Evolutionary conservation across 2,329 filamentous ascomycete species (phyloP).

Genomic region (Trichoderma hamatum): DNA sequence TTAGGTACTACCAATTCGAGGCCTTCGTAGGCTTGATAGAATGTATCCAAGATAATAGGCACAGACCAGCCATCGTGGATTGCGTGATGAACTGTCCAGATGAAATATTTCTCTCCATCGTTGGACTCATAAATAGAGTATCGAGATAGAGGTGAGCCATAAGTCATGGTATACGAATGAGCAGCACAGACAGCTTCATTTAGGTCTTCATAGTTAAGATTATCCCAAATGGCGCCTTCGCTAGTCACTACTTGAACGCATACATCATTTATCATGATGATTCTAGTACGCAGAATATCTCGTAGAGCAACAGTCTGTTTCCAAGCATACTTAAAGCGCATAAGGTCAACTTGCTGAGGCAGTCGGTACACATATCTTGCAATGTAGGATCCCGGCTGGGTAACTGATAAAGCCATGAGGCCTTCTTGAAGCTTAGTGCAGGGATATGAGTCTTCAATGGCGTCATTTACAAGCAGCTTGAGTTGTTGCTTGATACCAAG

Average conservation of each 20-base stretch:
- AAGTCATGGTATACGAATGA: slow-evolving; percentile 11
- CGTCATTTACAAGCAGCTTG: neutral
- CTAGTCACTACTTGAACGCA: slow-evolving; percentile 27
- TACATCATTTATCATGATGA: slow-evolving; percentile 17
- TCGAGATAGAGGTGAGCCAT: slow-evolving; percentile 18
- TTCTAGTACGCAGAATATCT: slow-evolving; percentile 28
- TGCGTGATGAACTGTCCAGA: slow-evolving; percentile 33
- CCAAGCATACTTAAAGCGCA: slow-evolving; percentile 38
- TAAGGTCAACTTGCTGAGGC: slow-evolving; percentile 30
- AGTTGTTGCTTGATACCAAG: neutral
- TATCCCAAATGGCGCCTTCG: neutral
- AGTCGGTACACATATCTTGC: slow-evolving; percentile 35
- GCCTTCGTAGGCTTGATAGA: slow-evolving; percentile 24
- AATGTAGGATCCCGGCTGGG: slow-evolving; percentile 41
- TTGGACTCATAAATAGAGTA: slow-evolving; percentile 12
- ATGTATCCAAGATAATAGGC: slow-evolving; percentile 11
- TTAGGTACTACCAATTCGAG: neutral
- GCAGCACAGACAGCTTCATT: neutral
- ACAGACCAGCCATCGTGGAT: slow-evolving; percentile 34
- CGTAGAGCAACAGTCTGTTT: slow-evolving; percentile 1
- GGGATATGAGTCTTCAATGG: slow-evolving; percentile 42
- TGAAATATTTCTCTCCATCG: slow-evolving; percentile 24
- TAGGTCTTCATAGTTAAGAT: neutral
- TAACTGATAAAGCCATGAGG: slow-evolving; percentile 41
- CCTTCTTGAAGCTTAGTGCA: slow-evolving; percentile 46